Conservation (phyloP, 176 grass and related monocot species). For the Dendrocalamus sinicus region DNA sequence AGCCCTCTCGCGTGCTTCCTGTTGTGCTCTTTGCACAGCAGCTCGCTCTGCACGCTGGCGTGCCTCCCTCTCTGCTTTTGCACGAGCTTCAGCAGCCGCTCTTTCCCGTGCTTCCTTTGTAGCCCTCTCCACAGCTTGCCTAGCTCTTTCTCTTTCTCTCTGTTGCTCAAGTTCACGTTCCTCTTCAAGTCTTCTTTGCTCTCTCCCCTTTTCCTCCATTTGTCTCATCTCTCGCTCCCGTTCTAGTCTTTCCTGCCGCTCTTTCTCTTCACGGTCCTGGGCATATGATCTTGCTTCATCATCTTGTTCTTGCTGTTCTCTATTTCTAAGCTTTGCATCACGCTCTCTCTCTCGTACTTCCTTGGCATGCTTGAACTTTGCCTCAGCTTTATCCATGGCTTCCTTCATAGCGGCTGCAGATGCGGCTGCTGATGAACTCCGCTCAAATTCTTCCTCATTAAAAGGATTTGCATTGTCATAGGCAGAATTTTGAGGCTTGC, state of each 20-base stretch:
- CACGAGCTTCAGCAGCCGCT: slow-evolving; percentile 72
- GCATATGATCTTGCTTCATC: slow-evolving; percentile 43
- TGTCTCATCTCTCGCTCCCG: slow-evolving; percentile 55
- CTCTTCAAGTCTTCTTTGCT: slow-evolving; percentile 62
- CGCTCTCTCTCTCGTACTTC: slow-evolving; percentile 81
- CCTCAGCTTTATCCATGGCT: slow-evolving; percentile 93
- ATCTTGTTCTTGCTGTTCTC: slow-evolving; percentile 53
- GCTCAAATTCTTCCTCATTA: slow-evolving; percentile 67
- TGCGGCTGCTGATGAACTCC: slow-evolving; percentile 68
- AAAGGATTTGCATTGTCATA: slow-evolving; percentile 56
- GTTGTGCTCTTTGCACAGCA: slow-evolving; percentile 72
- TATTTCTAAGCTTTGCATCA: slow-evolving; percentile 70
- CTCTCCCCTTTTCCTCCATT: slow-evolving; percentile 60
- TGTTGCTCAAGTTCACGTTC: slow-evolving; percentile 61
- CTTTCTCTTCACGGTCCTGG: slow-evolving; percentile 55
- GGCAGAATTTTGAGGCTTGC: slow-evolving; percentile 60
- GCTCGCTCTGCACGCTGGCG: slow-evolving; percentile 64
- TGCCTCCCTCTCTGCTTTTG: slow-evolving; percentile 71
- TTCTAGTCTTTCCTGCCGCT: slow-evolving; percentile 55
- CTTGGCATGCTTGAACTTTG: slow-evolving; percentile 96
- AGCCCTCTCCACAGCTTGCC: slow-evolving; percentile 75
- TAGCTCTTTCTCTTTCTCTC: slow-evolving; percentile 70
- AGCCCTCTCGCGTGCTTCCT: slow-evolving; percentile 80
- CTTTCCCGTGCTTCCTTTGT: slow-evolving; percentile 82
- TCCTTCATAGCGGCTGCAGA: slow-evolving; percentile 96